Conservation (phyloP, 129 eudicot species). For the Heracleum sosnowskyi region DNA sequence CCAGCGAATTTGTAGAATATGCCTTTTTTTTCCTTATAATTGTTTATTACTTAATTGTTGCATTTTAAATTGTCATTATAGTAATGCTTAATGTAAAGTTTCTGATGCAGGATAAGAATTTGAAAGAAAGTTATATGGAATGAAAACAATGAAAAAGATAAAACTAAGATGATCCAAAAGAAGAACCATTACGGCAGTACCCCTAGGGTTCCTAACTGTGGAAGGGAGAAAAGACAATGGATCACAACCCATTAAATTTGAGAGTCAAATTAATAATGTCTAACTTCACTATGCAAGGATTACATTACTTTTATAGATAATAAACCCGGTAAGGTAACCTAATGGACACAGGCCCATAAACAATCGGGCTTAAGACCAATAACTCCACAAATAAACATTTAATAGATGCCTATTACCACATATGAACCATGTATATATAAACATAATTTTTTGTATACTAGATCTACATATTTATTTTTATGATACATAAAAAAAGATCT, state of each 20-base stretch:
- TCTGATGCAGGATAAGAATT: not conserved
- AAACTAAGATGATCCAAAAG: not conserved
- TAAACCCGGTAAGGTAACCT: not conserved
- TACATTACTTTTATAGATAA: not conserved
- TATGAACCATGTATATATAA: not conserved
- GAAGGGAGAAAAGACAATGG: not conserved
- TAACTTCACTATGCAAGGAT: not conserved
- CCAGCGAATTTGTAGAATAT: not conserved
- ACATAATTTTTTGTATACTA: too few species aligned
- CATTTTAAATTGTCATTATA: not conserved
- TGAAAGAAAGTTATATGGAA: not conserved
- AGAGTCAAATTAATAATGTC: not conserved
- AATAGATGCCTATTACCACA: not conserved
- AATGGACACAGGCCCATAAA: too few species aligned
- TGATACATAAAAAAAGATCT: too few species aligned
- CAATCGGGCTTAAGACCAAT: not conserved
- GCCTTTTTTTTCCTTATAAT: not conserved
- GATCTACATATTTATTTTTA: too few species aligned
- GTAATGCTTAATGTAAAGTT: not conserved
- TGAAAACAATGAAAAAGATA: not conserved
- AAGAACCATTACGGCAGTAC: not conserved
- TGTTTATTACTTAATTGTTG: not conserved
- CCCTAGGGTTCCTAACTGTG: not conserved
- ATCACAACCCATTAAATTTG: not conserved
- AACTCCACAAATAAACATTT: too few species aligned